Evolutionary conservation across 2,329 filamentous ascomycete species (phyloP).

Genomic region (Chrysosporium keratinophilum): DNA sequence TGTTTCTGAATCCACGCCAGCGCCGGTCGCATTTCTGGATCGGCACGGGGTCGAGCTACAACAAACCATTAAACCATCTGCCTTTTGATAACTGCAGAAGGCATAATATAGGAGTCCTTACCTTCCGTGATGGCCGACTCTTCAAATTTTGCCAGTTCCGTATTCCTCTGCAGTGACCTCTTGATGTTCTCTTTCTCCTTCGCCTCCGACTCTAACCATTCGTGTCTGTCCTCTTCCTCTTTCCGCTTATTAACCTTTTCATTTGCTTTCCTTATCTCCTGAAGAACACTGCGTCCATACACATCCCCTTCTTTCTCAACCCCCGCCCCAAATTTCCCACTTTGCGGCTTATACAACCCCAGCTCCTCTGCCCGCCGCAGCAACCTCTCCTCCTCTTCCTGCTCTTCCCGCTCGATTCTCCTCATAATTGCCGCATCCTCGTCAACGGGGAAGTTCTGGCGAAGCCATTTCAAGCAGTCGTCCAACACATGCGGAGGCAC

Average conservation of each 20-base stretch:
- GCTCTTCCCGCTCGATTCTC: slow-evolving; percentile 34
- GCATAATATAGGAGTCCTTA: slow-evolving; percentile 15
- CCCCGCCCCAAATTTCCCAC: slow-evolving; percentile 34
- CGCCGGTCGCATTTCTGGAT: slow-evolving; percentile 30
- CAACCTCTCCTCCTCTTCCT: slow-evolving; percentile 29
- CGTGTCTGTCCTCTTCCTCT: slow-evolving; percentile 40
- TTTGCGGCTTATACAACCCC: slow-evolving; percentile 36
- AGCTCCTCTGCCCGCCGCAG: slow-evolving; percentile 31
- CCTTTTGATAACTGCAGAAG: neutral
- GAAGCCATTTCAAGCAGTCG: slow-evolving; percentile 34
- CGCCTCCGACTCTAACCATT: slow-evolving; percentile 46
- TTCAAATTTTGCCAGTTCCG: slow-evolving; percentile 29
- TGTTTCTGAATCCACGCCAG: slow-evolving; percentile 38
- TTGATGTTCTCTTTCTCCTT: slow-evolving; percentile 28
- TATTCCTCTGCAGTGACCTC: slow-evolving; percentile 27
- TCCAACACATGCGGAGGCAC: slow-evolving; percentile 28
- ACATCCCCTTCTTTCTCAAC: slow-evolving; percentile 34
- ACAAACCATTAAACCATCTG: neutral
- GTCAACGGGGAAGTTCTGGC: slow-evolving; percentile 35
- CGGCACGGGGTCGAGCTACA: slow-evolving; percentile 32
- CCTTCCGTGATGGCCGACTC: slow-evolving; percentile 29
- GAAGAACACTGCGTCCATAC: slow-evolving; percentile 35
- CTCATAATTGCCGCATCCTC: slow-evolving; percentile 41
- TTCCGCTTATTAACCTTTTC: slow-evolving; percentile 32
- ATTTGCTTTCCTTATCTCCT: slow-evolving; percentile 32